Percentiles rank a stretch among this genome's conserved stretches.
These are phyloP conservation scores for Aquilaria yunnanensis DNA, from an alignment of 345 rosid species.

Conservation along the genomic window DNA sequence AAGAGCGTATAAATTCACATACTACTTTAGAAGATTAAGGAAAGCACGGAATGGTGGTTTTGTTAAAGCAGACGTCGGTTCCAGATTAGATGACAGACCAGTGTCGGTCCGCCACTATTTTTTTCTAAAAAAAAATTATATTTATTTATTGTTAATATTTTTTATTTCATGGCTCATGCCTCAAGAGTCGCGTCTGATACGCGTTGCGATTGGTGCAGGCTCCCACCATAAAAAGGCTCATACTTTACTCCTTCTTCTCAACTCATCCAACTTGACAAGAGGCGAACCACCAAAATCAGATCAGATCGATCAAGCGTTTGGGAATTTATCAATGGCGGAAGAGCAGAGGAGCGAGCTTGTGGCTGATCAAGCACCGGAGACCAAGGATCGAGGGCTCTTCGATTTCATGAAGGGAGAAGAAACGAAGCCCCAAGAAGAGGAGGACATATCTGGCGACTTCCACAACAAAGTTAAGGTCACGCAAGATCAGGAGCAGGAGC, in stretches of 20 bases:
- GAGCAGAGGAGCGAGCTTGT: slow-evolving; percentile 22
- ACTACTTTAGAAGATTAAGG: too few species aligned
- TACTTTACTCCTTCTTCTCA: not conserved
- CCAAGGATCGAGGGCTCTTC: slow-evolving; percentile 68
- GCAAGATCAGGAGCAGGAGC: slow-evolving; percentile 19
- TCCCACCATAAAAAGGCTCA: slow-evolving; percentile 25
- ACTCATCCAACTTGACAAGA: not conserved
- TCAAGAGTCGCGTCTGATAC: slow-evolving; percentile 26
- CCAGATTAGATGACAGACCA: too few species aligned
- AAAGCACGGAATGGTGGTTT: too few species aligned
- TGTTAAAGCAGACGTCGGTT: too few species aligned
- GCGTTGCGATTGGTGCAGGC: slow-evolving; percentile 15
- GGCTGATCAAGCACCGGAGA: slow-evolving; percentile 29
- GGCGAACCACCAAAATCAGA: not conserved
- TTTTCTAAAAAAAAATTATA: too few species aligned
- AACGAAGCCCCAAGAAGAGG: slow-evolving; percentile 44
- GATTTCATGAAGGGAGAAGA: slow-evolving; percentile 74
- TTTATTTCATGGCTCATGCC: not conserved
- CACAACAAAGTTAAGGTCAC: slow-evolving; percentile 62
- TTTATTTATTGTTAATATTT: not conserved
- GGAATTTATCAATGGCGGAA: not conserved
- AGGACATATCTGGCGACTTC: slow-evolving; percentile 36
- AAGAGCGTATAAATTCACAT: too few species aligned
- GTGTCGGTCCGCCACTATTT: too few species aligned
- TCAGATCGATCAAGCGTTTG: too few species aligned